Percentiles rank a stretch among this genome's conserved stretches.
These are phyloP conservation scores for Verticillium klebahnii DNA, from an alignment of 2,329 filamentous ascomycete genomes.

Conservation along the genomic window DNA sequence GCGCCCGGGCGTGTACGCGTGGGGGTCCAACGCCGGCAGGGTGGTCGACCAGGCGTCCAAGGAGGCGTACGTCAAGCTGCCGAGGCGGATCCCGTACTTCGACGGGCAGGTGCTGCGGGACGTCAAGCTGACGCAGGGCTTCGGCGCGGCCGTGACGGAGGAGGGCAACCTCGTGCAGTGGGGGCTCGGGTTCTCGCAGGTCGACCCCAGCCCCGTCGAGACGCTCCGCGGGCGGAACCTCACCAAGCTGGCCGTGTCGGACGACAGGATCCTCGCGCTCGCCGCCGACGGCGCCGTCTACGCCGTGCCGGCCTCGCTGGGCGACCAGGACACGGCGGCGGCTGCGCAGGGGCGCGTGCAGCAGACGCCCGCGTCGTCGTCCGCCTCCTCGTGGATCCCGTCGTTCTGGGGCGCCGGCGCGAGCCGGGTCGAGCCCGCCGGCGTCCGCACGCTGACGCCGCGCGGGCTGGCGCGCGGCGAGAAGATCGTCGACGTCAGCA, in stretches of 20 bases:
- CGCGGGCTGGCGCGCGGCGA: constrained; percentile 62
- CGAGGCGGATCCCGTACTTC: constrained; percentile 75
- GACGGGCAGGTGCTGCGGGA: constrained; percentile 80
- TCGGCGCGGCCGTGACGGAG: constrained; percentile 84
- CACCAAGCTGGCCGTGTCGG: constrained; percentile 68
- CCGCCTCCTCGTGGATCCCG: constrained; percentile 59
- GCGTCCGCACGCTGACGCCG: constrained; percentile 70
- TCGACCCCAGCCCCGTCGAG: constrained; percentile 56
- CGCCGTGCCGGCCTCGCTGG: constrained; percentile 71
- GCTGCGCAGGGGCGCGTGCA: constrained; percentile 53
- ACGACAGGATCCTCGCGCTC: constrained; percentile 78
- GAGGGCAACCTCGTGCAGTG: constrained; percentile 88
- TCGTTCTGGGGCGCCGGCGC: constrained; percentile 60
- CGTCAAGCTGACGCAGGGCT: constrained; percentile 75
- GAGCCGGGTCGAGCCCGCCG: constrained; percentile 39
- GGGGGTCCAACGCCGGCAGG: constrained; percentile 81
- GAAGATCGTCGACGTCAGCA: constrained; percentile 67
- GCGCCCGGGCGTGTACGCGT: constrained; percentile 86
- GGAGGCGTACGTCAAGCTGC: constrained; percentile 73
- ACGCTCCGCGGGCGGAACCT: constrained; percentile 83
- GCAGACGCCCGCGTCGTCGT: constrained; percentile 14
- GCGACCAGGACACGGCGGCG: constrained; percentile 61
- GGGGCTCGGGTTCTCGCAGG: constrained; percentile 71
- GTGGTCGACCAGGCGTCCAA: constrained; percentile 83
- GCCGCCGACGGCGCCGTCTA: constrained; percentile 73